Conservation (phyloP, 2,329 filamentous ascomycete genomes). For the Tolypocladium amazonense region DNA sequence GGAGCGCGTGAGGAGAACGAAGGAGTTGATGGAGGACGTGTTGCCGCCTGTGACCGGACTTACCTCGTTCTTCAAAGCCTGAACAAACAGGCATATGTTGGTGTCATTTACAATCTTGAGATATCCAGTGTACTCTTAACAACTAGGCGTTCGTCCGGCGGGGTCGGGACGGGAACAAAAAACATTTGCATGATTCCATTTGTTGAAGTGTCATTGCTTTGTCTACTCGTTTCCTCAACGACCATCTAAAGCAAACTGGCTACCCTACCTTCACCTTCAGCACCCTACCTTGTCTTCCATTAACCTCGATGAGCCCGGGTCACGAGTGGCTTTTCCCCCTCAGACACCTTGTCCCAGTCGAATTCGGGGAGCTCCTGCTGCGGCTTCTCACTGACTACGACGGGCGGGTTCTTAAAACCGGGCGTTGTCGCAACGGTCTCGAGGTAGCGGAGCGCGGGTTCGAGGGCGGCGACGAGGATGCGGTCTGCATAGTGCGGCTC, state of each 20-base stretch:
- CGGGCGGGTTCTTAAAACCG: constrained; percentile 28
- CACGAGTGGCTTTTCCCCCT: constrained; percentile 18
- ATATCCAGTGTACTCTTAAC: background rate
- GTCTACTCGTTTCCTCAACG: background rate
- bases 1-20: constrained; percentile 39
- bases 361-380: constrained; percentile 10
- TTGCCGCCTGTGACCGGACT: constrained; percentile 24
- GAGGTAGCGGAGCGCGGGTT: constrained; percentile 50
- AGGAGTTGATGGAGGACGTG: constrained; percentile 40
- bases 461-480: constrained; percentile 46
- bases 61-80: constrained; percentile 29
- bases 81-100: constrained; percentile 5
- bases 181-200: background rate
- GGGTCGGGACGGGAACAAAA: background rate
- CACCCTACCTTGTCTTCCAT: constrained; percentile 10
- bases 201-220: background rate
- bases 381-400: constrained; percentile 17
- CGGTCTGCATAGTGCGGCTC: constrained; percentile 48
- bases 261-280: too few species aligned
- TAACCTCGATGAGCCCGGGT: constrained; percentile 6
- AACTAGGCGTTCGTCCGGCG: background rate
- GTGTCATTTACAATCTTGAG: background rate
- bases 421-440: constrained; percentile 36
- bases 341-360: constrained; percentile 18
- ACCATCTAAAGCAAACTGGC: too few species aligned